These are phyloP conservation scores for Ambispora gerdemannii DNA, from an alignment of 192 early-diverging fungal species.

Conservation along the genomic window DNA sequence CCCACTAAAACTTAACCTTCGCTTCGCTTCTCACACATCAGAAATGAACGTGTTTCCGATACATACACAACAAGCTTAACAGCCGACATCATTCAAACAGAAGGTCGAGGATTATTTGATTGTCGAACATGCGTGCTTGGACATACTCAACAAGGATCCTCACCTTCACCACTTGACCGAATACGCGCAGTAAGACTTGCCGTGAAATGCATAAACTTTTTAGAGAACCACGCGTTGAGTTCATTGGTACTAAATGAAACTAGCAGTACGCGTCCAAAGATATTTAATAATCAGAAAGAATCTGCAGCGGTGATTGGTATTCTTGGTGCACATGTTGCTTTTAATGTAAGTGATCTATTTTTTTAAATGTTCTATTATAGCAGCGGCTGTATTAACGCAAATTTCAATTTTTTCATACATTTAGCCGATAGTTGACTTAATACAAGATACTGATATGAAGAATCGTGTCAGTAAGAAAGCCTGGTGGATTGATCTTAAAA, in stretches of 20 bases:
- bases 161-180: slow-evolving; percentile 92
- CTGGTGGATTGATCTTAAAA: slow-evolving; percentile 67
- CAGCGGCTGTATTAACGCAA: neutral
- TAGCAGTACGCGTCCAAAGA: slow-evolving; percentile 51
- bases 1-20: no score
- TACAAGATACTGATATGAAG: slow-evolving; percentile 74
- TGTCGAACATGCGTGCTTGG: slow-evolving; percentile 88
- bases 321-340: slow-evolving; percentile 67
- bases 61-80: slow-evolving; percentile 92
- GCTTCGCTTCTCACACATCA: no score
- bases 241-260: slow-evolving; percentile 40
- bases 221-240: slow-evolving; percentile 62
- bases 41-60: slow-evolving; percentile 68
- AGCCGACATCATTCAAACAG: slow-evolving; percentile 78
- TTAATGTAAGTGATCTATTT: slow-evolving; percentile 44
- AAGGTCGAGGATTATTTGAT: slow-evolving; percentile 86
- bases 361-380: neutral
- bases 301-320: slow-evolving; percentile 82
- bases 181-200: slow-evolving; percentile 88
- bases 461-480: slow-evolving; percentile 66
- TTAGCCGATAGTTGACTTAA: slow-evolving; percentile 59
- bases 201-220: slow-evolving; percentile 78
- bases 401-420: neutral
- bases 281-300: slow-evolving; percentile 56
- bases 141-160: slow-evolving; percentile 93